Percentiles rank a stretch among this genome's conserved stretches.
These are phyloP conservation scores for Linum tenue DNA, from an alignment of 345 rosid genomes.

Conservation along the genomic window DNA sequence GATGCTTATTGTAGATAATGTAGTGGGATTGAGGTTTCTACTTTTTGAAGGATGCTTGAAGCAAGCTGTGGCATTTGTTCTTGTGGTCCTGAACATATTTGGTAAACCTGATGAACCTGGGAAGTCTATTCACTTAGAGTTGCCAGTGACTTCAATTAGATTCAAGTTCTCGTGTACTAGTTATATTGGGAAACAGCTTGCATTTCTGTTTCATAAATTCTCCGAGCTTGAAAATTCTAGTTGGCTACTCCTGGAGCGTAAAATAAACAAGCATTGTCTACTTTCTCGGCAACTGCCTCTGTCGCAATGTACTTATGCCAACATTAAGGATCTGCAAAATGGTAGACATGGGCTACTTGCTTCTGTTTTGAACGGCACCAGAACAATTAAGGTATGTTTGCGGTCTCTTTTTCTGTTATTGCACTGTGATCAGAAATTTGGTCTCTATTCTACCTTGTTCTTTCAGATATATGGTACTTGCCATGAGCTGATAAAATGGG, in stretches of 20 bases:
- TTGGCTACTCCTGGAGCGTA: constrained; percentile 51
- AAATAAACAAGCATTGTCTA: constrained; percentile 45
- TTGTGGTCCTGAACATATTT: constrained; percentile 44
- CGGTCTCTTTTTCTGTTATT: no score
- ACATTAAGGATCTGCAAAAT: constrained; percentile 46
- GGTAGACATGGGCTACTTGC: constrained; percentile 26
- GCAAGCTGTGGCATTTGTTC: constrained; percentile 49
- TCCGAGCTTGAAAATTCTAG: constrained; percentile 43
- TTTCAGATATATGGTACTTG: background rate
- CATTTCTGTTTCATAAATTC: constrained; percentile 53
- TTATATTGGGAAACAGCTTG: constrained; percentile 46
- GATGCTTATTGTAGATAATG: constrained; percentile 70
- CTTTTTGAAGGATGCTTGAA: constrained; percentile 75
- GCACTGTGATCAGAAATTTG: background rate
- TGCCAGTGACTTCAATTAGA: constrained; percentile 66
- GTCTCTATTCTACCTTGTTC: background rate
- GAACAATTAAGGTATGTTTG: constrained; percentile 28
- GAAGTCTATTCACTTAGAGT: constrained; percentile 36
- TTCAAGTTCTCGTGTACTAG: constrained; percentile 52
- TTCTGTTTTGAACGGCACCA: constrained; percentile 17
- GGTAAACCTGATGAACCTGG: constrained; percentile 36
- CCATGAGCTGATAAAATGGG: background rate
- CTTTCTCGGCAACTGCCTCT: constrained; percentile 47
- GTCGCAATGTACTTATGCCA: constrained; percentile 58
- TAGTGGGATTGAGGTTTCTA: constrained; percentile 62